Evolutionary conservation across 208 protist species (phyloP), one percentile per base, ranked within the genome.

Genomic region (Trypanosoma caninum): DNA sequence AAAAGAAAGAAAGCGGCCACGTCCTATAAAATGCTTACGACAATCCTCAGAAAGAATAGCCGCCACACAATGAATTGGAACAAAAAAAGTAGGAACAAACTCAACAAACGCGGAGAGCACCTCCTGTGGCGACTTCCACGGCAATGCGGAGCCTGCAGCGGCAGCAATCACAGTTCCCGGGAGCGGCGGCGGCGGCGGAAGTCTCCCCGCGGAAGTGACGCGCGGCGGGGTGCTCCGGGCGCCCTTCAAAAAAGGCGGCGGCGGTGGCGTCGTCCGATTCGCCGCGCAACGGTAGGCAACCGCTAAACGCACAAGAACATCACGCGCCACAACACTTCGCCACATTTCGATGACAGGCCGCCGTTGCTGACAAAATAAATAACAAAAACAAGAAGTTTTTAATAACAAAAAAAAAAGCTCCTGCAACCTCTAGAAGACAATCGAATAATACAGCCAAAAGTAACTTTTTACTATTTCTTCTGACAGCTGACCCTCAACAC

Each of bases 1-100:
- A 40, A 91, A 89, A 25, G 48, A 46, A 2, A 82, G 23, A 37
- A 95, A 72, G 2, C 72, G 66, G 27, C 76, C 76, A 44, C 84
- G 74, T 6, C 85, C 85, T 22, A 67, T 35, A 51, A 95, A 76
- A 42, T 74, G 35, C 33, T 48, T 69, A 18, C 89, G 73, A 31
- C 78, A 55, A n/a, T 71, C 60, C 30, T 91, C 89, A 22, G 83
- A 77, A 30, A 95, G 69, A n/a, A 91, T 70, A 3, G 83, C 84
- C 16, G 80, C 85, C 5, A 93, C 78, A 45, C 78, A 76, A 14
- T 82, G 66, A 20, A 91, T 55, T 8, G 81, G 76, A 10, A 92
- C 86, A 46, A 78, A 91, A 66, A 83, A 95, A 13, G 89, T 89
- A 11, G 89, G 89, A 41, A 95, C 74, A 70, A 84, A 86, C 33